Percentiles rank a stretch among this genome's conserved stretches.
Conservation (phyloP, 2,329 filamentous ascomycete genomes). For the Bipolaris gigantea region DNA sequence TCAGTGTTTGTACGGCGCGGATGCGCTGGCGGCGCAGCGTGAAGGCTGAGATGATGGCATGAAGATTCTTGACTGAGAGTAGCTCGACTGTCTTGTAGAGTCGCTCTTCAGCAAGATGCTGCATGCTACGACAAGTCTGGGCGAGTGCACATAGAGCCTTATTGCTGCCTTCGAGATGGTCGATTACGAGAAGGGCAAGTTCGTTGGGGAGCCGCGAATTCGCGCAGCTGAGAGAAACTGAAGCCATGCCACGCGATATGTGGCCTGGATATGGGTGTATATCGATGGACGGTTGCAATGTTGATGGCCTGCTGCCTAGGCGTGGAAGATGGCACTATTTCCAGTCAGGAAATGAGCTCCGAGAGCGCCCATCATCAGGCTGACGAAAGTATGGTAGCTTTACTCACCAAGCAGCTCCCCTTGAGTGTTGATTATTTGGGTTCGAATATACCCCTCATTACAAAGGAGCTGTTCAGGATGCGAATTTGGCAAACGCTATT, state of each 20-base stretch:
- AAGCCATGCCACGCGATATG: conserved; percentile 14
- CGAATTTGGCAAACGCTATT: conserved; percentile 6
- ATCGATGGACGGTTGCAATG: neutral
- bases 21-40: conserved; percentile 28
- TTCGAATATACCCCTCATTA: neutral
- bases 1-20: conserved; percentile 34
- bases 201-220: conserved; percentile 30
- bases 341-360: neutral
- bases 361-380: neutral
- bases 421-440: neutral
- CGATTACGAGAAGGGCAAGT: conserved; percentile 34
- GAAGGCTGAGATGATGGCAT: conserved; percentile 33
- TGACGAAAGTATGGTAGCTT: neutral
- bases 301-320: neutral
- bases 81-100: conserved; percentile 39
- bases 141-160: conserved; percentile 32
- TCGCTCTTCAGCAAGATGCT: conserved; percentile 36
- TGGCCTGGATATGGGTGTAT: neutral
- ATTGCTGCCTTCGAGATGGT: conserved; percentile 30
- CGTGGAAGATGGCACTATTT: neutral
- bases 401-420: no score
- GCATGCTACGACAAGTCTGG: conserved; percentile 33
- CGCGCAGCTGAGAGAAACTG: conserved; percentile 18
- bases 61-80: conserved; percentile 29
- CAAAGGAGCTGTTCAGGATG: neutral